Evolutionary conservation across 1,284 basidiomycete species (phyloP).

Genomic region (Ustilago trichophora): DNA sequence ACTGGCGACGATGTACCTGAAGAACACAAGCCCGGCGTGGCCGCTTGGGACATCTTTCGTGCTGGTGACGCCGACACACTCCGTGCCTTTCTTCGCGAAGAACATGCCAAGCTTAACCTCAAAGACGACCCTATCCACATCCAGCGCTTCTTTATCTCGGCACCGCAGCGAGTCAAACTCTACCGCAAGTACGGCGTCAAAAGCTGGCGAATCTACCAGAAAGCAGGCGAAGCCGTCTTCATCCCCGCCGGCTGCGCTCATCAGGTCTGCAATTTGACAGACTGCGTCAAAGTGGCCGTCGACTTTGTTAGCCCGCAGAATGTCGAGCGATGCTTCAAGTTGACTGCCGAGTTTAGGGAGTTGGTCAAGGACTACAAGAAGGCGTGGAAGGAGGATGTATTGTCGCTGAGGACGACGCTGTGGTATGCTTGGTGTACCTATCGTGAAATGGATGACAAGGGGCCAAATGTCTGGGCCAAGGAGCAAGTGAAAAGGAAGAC

Average conservation of each 20-base stretch:
- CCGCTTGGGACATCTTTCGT: constrained; percentile 90
- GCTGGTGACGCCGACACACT: constrained; percentile 83
- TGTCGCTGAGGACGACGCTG: constrained; percentile 85
- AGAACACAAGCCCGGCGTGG: constrained; percentile 73
- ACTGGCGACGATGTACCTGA: constrained; percentile 30
- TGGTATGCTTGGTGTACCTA: constrained; percentile 80
- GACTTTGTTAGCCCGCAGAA: constrained; percentile 96
- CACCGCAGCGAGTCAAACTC: constrained; percentile 75
- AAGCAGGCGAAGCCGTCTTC: constrained; percentile 90
- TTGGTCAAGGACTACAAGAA: constrained; percentile 76
- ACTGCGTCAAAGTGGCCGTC: constrained; percentile 94
- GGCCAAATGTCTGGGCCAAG: constrained; percentile 25
- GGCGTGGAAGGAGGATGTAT: constrained; percentile 92
- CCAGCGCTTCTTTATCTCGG: constrained; percentile 86
- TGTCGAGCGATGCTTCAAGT: constrained; percentile 80
- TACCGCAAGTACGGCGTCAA: constrained; percentile 76
- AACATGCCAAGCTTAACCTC: constrained; percentile 64
- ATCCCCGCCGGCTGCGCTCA: constrained; percentile 95
- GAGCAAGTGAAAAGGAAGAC: constrained; percentile 1
- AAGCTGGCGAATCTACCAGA: constrained; percentile 85
- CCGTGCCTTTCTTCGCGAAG: constrained; percentile 76
- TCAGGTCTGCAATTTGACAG: constrained; percentile 85
- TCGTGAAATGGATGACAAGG: constrained; percentile 24
- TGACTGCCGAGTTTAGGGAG: constrained; percentile 86
- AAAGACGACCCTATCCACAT: constrained; percentile 85